These are phyloP conservation scores for Metschnikowia reukaufii DNA, from an alignment of 805 yeast genomes.

Conservation along the genomic window DNA sequence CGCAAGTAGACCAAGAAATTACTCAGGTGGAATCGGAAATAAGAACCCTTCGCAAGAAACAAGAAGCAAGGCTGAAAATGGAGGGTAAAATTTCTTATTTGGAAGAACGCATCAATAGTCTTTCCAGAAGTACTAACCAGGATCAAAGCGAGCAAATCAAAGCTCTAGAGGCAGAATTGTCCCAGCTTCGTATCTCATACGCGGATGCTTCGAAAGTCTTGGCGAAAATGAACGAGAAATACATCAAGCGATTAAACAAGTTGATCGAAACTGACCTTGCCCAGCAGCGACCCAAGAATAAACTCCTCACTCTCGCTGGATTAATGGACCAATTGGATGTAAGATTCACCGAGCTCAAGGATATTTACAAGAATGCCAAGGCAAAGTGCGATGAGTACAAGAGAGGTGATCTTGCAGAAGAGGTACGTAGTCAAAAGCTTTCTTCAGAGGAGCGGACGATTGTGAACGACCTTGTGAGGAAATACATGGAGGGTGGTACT, in stretches of 20 bases:
- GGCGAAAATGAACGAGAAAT: conserved; percentile 18
- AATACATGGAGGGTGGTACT: conserved; percentile 32
- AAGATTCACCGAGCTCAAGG: conserved; percentile 26
- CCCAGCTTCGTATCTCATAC: conserved; percentile 19
- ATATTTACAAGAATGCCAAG: conserved; percentile 35
- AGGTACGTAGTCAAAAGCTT: conserved; percentile 36
- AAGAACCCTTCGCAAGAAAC: conserved; percentile 27
- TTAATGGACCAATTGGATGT: conserved; percentile 28
- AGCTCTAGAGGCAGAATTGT: conserved; percentile 29
- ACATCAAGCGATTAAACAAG: conserved; percentile 10
- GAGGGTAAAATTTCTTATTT: conserved; percentile 26
- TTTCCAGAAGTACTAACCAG: conserved; percentile 24
- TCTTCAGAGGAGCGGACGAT: conserved; percentile 39
- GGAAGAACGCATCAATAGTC: conserved; percentile 14
- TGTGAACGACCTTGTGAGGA: conserved; percentile 40
- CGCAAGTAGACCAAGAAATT: conserved; percentile 11
- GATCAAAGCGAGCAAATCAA: conserved; percentile 44
- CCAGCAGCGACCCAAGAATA: conserved; percentile 17
- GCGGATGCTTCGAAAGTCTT: conserved; percentile 23
- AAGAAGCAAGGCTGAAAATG: conserved; percentile 27
- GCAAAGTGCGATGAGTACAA: conserved; percentile 39
- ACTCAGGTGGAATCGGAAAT: conserved; percentile 19
- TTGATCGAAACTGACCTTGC: conserved; percentile 14
- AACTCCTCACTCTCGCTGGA: conserved; percentile 17
- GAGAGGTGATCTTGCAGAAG: conserved; percentile 40